phyloP scores from a whole-genome alignment of 2,329 filamentous ascomycete species.

The Venturia aucupariae region DNA sequence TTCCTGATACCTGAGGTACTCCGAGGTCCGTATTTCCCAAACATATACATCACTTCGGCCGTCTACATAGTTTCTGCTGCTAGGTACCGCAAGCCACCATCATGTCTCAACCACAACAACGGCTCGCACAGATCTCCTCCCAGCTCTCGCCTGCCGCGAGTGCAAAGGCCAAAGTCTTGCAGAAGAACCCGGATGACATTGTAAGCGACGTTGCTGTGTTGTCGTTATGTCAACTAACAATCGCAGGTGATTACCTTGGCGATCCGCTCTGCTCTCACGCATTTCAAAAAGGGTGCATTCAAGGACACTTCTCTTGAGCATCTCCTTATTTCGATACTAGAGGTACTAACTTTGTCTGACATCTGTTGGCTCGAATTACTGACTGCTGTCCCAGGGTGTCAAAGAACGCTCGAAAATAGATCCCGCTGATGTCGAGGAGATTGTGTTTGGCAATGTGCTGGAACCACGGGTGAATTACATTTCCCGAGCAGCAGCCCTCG shows the following conservation, averaged over 20 bases:
- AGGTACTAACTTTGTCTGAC: not conserved
- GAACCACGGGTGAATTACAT: conserved; percentile 59
- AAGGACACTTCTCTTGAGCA: conserved; percentile 10
- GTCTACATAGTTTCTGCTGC: no score
- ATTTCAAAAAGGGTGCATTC: conserved; percentile 9
- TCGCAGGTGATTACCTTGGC: conserved; percentile 11
- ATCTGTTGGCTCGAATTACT: not conserved
- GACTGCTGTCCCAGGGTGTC: not conserved
- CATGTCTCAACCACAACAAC: conserved; percentile 13
- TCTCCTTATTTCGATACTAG: conserved; percentile 8
- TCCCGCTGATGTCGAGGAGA: conserved; percentile 79
- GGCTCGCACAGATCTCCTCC: conserved; percentile 10
- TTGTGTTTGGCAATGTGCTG: conserved; percentile 84
- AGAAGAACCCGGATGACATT: conserved; percentile 14
- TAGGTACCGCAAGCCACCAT: not conserved
- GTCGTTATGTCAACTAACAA: not conserved
- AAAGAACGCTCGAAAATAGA: conserved; percentile 69
- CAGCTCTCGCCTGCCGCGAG: conserved; percentile 1
- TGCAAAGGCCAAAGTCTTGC: conserved; percentile 2
- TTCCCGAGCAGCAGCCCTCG: conserved; percentile 54
- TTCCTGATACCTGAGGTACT: not conserved
- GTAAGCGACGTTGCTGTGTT: not conserved
- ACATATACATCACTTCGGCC: not conserved
- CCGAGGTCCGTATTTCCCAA: not conserved
- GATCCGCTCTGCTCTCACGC: conserved; percentile 11